Percentiles rank a stretch among this genome's conserved stretches.
These are phyloP conservation scores for Themeda triandra DNA, from an alignment of 176 grass and related monocot genomes.

Conservation along the genomic window DNA sequence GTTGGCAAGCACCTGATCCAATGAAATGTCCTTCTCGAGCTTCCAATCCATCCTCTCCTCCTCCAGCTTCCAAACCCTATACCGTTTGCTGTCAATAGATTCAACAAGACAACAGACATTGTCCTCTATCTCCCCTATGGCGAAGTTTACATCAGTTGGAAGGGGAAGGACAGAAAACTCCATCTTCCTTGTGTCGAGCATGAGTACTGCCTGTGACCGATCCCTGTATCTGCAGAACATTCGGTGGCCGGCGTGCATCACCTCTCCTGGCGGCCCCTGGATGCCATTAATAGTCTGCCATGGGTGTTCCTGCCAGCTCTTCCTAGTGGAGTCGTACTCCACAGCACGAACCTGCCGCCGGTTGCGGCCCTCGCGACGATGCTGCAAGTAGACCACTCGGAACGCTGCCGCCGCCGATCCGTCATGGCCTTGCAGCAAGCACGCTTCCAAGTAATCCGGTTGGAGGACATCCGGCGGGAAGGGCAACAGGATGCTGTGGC, in stretches of 20 bases:
- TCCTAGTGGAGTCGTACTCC: neutral
- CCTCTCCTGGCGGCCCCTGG: neutral
- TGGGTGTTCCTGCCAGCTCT: neutral
- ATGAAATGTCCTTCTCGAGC: no score
- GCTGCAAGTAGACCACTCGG: neutral
- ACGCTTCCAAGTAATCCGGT: neutral
- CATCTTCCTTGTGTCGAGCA: no score
- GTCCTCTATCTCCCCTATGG: no score
- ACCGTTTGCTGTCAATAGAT: no score
- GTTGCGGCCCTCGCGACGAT: neutral
- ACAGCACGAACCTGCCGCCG: neutral
- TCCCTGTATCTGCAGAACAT: no score
- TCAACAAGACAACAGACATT: no score
- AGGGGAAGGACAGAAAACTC: no score
- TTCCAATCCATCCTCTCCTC: no score
- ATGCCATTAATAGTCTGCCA: neutral
- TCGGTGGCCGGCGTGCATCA: neutral
- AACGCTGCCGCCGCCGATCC: neutral
- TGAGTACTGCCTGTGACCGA: no score
- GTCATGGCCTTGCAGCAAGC: slow-evolving; percentile 3
- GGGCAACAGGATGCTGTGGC: neutral
- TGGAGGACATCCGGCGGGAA: neutral
- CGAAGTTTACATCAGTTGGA: no score
- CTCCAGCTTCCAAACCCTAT: no score
- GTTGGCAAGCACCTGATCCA: no score